Base-by-base conservation (phyloP, 352 stramenopile species). In the Phytophthora tentaculata region DNA sequence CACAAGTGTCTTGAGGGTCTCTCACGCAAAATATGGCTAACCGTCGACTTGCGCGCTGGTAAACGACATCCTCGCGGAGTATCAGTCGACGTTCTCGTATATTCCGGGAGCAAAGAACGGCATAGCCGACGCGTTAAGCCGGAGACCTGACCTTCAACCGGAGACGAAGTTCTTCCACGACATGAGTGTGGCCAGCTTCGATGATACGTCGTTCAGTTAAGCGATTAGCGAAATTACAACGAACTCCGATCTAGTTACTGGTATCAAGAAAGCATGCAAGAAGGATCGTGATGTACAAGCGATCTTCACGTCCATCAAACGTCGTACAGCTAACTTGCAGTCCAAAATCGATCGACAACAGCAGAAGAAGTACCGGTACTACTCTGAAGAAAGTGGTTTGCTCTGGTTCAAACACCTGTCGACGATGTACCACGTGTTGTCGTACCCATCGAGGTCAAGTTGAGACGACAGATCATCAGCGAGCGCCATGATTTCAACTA, bases 11-110 rank as follows among this genome's bases (percentile, higher is more conserved):
- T 67, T 8, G 61, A 56, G 29, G 28, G 3, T 14, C 61, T 5
- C 41, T 57, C 20, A 67, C 51, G 0, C 61, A 56, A 20, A 67
- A 61, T 43, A 67, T 56, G 29, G 20, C 61, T 13, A 61, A 61
- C 20, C 28, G 43, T 2, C 16, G 61, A 29, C 19, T 67, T 0
- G 51, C 43, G 8, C 51, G 51, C 19, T 67, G 61, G 61, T 67
- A n/a, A n/a, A 50, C 28, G 44, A 61, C 3, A 53, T 50, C 0
- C 51, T 61, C 29, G 41, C 51, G 5, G 61, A 67, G 51, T 67
- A 56, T 22, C 51, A 67, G n/a, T 29, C 61, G 10, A 39, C 4
- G 32, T 39, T 39, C 32, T 39, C 10, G 32, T 39, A 39, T 16
- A 6, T 14, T 14, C 10, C 8, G 10, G 32, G 32, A 16, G 32